A percentile compares a stretch with the other conserved stretches of the same genome.
These are phyloP conservation scores for Amaranthus palmeri DNA, from an alignment of 148 eudicot species.

Conservation along the genomic window DNA sequence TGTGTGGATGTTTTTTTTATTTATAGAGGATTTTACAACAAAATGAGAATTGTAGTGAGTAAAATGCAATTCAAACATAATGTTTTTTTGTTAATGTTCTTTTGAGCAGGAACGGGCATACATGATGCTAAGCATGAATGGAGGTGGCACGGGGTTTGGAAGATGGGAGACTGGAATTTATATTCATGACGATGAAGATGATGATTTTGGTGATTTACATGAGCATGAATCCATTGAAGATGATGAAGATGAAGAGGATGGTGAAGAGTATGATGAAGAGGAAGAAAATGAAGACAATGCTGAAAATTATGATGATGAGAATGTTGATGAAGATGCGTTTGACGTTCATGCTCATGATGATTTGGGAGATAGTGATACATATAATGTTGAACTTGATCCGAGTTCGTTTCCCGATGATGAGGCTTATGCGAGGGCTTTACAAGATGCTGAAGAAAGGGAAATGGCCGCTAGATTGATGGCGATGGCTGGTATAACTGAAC, in stretches of 20 bases:
- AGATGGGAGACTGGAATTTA: slow-evolving; percentile 75
- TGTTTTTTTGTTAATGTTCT: slow-evolving; percentile 14
- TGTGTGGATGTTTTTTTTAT: neutral
- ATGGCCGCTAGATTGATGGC: slow-evolving; percentile 89
- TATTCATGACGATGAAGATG: slow-evolving; percentile 42
- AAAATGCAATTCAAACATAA: neutral
- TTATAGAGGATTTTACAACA: neutral
- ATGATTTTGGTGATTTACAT: slow-evolving; percentile 38
- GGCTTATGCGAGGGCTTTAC: slow-evolving; percentile 95
- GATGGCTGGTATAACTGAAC: slow-evolving; percentile 69
- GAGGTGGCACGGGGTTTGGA: slow-evolving; percentile 56
- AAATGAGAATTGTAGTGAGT: too few species aligned
- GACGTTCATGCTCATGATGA: slow-evolving; percentile 64
- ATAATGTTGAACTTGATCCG: slow-evolving; percentile 55
- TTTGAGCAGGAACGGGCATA: slow-evolving; percentile 86
- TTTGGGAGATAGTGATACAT: slow-evolving; percentile 35
- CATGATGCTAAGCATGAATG: slow-evolving; percentile 84
- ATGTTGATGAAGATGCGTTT: slow-evolving; percentile 54
- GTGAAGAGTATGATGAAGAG: slow-evolving; percentile 18
- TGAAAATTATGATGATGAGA: slow-evolving; percentile 31
- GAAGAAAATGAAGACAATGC: slow-evolving; percentile 27
- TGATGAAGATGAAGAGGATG: slow-evolving; percentile 36
- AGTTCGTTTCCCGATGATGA: slow-evolving; percentile 74
- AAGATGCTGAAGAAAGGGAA: slow-evolving; percentile 93
- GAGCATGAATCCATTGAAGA: slow-evolving; percentile 31